These are phyloP conservation scores for Panaeolus papilionaceus DNA, from an alignment of 768 basidiomycete genomes.

Conservation along the genomic window DNA sequence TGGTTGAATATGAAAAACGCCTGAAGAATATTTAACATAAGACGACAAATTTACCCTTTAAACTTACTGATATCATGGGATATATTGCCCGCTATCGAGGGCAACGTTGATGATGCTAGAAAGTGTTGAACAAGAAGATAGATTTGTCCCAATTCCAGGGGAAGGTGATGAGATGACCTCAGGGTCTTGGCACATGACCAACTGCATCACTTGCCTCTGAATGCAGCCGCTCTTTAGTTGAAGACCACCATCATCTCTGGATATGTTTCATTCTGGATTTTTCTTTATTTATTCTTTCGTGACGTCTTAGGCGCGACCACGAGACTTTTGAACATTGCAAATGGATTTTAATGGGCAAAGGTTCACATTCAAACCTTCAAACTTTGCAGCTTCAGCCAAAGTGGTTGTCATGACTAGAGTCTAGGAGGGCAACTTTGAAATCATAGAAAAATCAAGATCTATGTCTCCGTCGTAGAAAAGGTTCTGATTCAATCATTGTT, in stretches of 20 bases:
- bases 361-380: too few relatives aligned
- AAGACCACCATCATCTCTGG: not conserved
- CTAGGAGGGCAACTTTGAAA: too few relatives aligned
- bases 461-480: too few relatives aligned
- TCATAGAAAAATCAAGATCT: too few relatives aligned
- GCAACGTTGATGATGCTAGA: not conserved
- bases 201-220: not conserved
- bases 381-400: too few relatives aligned
- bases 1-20: conserved; percentile 99
- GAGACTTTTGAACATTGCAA: not conserved
- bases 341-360: too few relatives aligned
- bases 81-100: not conserved
- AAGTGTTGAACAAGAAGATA: conserved; percentile 1
- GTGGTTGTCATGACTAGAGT: too few relatives aligned
- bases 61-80: conserved; percentile 33
- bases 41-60: not conserved
- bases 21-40: conserved; percentile 45
- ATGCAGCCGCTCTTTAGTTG: not conserved
- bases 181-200: conserved; percentile 11
- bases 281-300: not conserved
- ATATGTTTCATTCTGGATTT: not conserved
- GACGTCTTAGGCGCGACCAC: not conserved
- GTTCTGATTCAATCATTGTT: too few relatives aligned
- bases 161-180: not conserved
- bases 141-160: not conserved